Evolutionary conservation across 306 rosid genomes (phyloP).

Genomic region (Sphenostylis stenocarpa): DNA sequence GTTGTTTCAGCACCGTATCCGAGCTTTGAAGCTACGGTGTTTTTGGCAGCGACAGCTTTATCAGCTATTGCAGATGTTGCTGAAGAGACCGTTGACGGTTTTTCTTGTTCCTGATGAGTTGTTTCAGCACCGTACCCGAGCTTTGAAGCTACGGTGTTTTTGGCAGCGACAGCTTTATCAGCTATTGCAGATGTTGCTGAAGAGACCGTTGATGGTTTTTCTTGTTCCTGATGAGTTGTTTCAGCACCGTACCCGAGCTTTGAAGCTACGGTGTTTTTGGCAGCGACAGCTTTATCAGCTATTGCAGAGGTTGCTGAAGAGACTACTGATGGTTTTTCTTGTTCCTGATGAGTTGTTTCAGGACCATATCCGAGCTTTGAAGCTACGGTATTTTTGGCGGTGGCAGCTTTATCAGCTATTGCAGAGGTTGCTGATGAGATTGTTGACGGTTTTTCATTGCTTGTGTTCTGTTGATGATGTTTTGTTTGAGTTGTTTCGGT

Average conservation of each 20-base stretch:
- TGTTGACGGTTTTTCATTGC: background rate
- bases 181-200: constrained; percentile 36
- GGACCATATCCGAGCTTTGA: constrained; percentile 36
- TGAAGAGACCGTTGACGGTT: constrained; percentile 21
- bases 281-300: constrained; percentile 36
- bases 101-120: background rate
- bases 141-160: constrained; percentile 42
- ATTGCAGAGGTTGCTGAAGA: constrained; percentile 34
- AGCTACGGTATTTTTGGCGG: constrained; percentile 44
- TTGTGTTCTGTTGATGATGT: background rate
- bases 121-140: constrained; percentile 41
- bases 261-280: constrained; percentile 43
- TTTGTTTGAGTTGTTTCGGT: background rate
- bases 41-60: constrained; percentile 43
- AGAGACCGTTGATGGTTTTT: constrained; percentile 25
- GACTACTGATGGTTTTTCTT: constrained; percentile 13
- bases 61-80: constrained; percentile 38
- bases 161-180: background rate
- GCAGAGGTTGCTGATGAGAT: constrained; percentile 36
- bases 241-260: constrained; percentile 26
- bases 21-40: constrained; percentile 44
- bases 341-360: background rate
- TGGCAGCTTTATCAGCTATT: constrained; percentile 32
- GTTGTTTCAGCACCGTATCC: background rate
- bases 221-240: background rate